Evolutionary conservation across 1,139 yeast species (phyloP), one percentile per base, ranked within the genome.

Genomic region (Trichomonascaceae sp.): DNA sequence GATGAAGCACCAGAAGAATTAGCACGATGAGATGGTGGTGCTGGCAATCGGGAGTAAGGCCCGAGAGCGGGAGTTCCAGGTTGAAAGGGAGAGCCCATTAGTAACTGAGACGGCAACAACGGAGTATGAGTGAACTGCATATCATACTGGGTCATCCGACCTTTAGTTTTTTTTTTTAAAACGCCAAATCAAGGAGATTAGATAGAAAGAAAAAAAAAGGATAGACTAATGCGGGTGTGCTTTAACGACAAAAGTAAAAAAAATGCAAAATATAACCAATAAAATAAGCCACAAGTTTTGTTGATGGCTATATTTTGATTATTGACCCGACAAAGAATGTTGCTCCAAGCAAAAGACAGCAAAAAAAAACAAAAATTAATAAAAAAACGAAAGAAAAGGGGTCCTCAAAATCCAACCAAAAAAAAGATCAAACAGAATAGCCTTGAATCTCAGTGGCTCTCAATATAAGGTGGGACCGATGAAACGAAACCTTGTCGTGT

Each of bases 21-120:
- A 8, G 57, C 50, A 6, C 53, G 50, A 36, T 27, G 27, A 44
- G 36, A 13, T 3, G 43, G 43, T 13, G 41, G 41, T 17, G 47
- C 43, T 15, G 44, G 41, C 48, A 62, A 63, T 7, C 66, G 56
- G 1, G 65, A 61, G 54, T 64, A 67, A 55, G 61, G 71, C 47
- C 61, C 62, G 48, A 60, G 59, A 5, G 67, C 65, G 17, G 71
- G 72, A 20, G 71, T 67, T 9, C 70, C 71, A 10, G 79, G 80
- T 49, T 80, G 76, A 63, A 80, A 85, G 0, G 93, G 93, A 0
- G 91, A 83, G 19, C 82, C 81, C 59, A 84, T 72, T 52, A 86
- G 71, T 53, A 86, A 70, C 63, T 84, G 88, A 24, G 87, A 77
- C 1, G 93, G 93, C 43, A 86, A 71, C 76, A 85, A 75, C 17